A percentile compares a stretch with the other conserved stretches of the same genome.
Evolutionary conservation across 179 eudicot genomes (phyloP).

Genomic region (Beta macrorhiza): DNA sequence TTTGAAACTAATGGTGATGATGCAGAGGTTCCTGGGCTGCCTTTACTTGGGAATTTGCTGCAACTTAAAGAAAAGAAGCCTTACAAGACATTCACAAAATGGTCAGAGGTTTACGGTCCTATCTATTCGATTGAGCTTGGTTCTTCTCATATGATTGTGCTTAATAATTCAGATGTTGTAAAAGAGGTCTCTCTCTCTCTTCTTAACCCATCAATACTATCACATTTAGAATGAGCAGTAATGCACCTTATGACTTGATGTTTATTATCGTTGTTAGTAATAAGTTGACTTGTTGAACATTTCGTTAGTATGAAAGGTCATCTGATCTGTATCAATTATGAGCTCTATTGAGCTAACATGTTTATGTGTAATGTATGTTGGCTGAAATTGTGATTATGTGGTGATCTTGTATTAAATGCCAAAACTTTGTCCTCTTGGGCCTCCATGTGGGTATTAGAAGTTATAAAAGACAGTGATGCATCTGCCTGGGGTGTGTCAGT

Average conservation of each 20-base stretch:
- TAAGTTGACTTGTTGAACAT: neutral
- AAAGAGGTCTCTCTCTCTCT: slow-evolving; percentile 57
- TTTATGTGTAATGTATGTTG: neutral
- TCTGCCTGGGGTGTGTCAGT: too few relatives aligned
- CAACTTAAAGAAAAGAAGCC: slow-evolving; percentile 87
- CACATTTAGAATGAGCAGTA: too few relatives aligned
- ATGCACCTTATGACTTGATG: neutral
- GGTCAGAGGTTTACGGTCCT: slow-evolving; percentile 89
- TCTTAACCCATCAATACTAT: neutral
- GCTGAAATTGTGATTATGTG: neutral
- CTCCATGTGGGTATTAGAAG: too few relatives aligned
- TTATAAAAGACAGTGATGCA: too few relatives aligned
- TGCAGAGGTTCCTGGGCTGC: slow-evolving; percentile 79
- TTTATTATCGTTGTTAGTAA: neutral
- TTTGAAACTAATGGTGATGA: neutral
- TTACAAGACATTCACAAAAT: slow-evolving; percentile 67
- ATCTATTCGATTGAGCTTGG: slow-evolving; percentile 82
- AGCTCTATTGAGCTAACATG: neutral
- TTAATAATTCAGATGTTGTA: slow-evolving; percentile 58
- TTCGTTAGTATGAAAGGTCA: neutral
- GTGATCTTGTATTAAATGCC: neutral
- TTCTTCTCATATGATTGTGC: slow-evolving; percentile 58
- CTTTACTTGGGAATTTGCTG: slow-evolving; percentile 74
- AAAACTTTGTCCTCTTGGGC: too few relatives aligned
- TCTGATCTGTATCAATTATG: neutral